These are phyloP conservation scores for Polytrichum commune DNA, from an alignment of 225 moss, liverwort and hornwort species.

Conservation along the genomic window DNA sequence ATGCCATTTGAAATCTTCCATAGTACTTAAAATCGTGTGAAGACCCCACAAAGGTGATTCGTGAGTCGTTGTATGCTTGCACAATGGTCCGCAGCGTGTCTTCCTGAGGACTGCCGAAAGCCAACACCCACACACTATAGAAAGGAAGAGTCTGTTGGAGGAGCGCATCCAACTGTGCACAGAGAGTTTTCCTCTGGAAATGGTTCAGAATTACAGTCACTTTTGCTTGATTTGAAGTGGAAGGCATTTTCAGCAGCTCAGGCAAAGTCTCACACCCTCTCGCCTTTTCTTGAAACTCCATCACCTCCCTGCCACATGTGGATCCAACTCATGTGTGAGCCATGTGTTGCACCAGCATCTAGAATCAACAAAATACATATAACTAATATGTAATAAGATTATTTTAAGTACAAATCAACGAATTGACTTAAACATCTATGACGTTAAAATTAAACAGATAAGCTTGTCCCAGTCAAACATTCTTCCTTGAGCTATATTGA, in stretches of 20 bases:
- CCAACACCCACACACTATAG: constrained; percentile 82
- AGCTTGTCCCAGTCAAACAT: too few species aligned
- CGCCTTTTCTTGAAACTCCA: constrained; percentile 65
- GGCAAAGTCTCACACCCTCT: constrained; percentile 75
- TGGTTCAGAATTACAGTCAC: constrained; percentile 87
- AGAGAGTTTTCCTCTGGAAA: constrained; percentile 76
- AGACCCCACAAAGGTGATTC: constrained; percentile 76
- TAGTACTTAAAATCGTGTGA: constrained; percentile 82
- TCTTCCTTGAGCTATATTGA: too few species aligned
- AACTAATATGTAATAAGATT: too few species aligned
- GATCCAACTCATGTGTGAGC: too few species aligned
- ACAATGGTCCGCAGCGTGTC: constrained; percentile 53
- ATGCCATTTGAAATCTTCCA: constrained; percentile 84
- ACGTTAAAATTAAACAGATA: too few species aligned
- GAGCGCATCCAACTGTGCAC: constrained; percentile 75
- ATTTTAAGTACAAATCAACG: too few species aligned
- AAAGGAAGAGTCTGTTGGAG: constrained; percentile 72
- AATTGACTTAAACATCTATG: too few species aligned
- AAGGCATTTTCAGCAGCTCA: constrained; percentile 70
- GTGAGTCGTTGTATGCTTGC: constrained; percentile 68
- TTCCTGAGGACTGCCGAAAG: constrained; percentile 76
- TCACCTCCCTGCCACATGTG: constrained; percentile 39
- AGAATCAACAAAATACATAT: too few species aligned
- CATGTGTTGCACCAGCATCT: too few species aligned
- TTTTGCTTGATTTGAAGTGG: constrained; percentile 35